phyloP scores from a whole-genome alignment of 148 eudicot species.

The Pharnaceum exiguum region DNA sequence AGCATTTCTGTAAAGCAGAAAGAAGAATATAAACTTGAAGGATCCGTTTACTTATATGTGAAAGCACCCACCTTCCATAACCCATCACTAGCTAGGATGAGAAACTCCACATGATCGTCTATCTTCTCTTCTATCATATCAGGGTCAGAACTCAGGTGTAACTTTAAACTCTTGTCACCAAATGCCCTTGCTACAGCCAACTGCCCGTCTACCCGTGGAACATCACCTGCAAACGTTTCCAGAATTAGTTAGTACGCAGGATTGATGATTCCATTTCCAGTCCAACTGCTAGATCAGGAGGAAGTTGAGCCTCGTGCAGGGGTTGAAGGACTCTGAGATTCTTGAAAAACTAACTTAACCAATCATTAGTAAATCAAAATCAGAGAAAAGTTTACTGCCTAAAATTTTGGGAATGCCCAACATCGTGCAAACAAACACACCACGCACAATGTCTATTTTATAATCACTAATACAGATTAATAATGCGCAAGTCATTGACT shows the following conservation, averaged over 20 bases:
- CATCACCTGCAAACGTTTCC: conserved; percentile 54
- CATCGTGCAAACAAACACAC: too few relatives aligned
- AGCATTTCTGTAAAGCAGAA: too few relatives aligned
- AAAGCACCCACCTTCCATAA: conserved; percentile 65
- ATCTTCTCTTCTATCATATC: conserved; percentile 37
- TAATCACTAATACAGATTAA: not conserved
- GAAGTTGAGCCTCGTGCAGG: too few relatives aligned
- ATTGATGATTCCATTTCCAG: not conserved
- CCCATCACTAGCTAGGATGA: conserved; percentile 90
- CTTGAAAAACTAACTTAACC: too few relatives aligned
- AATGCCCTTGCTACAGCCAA: conserved; percentile 92
- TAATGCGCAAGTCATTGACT: not conserved
- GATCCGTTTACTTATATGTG: too few relatives aligned
- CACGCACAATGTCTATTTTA: too few relatives aligned
- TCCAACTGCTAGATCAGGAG: too few relatives aligned
- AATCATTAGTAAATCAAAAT: too few relatives aligned
- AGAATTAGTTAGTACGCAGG: not conserved
- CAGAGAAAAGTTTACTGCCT: too few relatives aligned
- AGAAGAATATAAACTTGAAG: too few relatives aligned
- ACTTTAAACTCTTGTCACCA: conserved; percentile 91
- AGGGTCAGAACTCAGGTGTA: conserved; percentile 88
- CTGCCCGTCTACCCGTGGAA: conserved; percentile 93
- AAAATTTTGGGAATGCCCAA: too few relatives aligned
- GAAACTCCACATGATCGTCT: conserved; percentile 52
- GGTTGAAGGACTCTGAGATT: too few relatives aligned